Percentiles rank a stretch among this genome's conserved stretches.
These are phyloP conservation scores for Talaromyces sp. DNA, from an alignment of 2,329 filamentous ascomycete genomes.

Conservation along the genomic window DNA sequence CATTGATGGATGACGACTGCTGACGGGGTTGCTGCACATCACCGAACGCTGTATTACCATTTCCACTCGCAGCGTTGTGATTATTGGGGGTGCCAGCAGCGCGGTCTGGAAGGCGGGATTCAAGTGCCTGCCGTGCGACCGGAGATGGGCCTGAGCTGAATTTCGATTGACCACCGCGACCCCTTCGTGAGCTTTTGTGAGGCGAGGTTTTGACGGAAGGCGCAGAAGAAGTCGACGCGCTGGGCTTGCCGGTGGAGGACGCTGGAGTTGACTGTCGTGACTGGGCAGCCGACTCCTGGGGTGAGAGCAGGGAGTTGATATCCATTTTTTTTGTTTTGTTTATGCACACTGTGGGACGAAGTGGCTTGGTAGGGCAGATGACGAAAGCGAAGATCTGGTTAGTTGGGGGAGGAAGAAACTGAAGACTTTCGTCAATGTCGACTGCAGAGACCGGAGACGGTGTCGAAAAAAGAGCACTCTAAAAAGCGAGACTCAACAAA, in stretches of 20 bases:
- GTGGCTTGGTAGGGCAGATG: neutral
- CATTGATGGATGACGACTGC: conserved; percentile 43
- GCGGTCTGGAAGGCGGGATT: conserved; percentile 30
- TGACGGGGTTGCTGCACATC: conserved; percentile 32
- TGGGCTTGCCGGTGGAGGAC: conserved; percentile 14
- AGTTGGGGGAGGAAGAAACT: neutral
- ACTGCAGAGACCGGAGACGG: neutral
- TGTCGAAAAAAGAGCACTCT: neutral
- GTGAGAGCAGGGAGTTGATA: conserved; percentile 43
- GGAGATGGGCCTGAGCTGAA: conserved; percentile 36
- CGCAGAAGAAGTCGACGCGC: conserved; percentile 22
- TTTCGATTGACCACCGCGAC: conserved; percentile 26
- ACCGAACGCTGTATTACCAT: conserved; percentile 25
- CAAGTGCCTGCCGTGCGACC: conserved; percentile 38
- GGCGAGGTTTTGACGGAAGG: conserved; percentile 23
- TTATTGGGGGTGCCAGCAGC: conserved; percentile 30
- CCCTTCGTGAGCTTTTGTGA: conserved; percentile 32
- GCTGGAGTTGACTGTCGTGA: conserved; percentile 27
- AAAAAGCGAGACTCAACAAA: neutral
- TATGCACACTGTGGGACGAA: neutral
- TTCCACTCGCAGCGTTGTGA: conserved; percentile 21
- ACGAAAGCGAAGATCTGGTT: neutral
- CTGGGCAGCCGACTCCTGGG: conserved; percentile 34
- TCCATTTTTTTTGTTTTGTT: conserved; percentile 28
- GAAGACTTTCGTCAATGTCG: neutral